phyloP scores from a whole-genome alignment of 306 rosid genomes.

The Aeschynomene evenia region DNA sequence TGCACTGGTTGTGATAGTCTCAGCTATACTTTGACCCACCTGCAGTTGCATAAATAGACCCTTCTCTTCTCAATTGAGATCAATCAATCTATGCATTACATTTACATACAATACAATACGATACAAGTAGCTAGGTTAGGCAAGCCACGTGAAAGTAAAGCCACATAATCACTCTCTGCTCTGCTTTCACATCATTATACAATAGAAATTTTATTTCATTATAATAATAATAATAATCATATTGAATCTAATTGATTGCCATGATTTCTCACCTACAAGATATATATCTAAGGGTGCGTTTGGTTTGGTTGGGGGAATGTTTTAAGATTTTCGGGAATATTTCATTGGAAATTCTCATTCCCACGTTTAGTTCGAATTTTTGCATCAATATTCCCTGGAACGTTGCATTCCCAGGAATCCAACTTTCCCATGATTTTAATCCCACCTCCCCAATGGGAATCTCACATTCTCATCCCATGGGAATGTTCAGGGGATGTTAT shows the following conservation, averaged over 20 bases:
- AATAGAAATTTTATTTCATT: constrained; percentile 18
- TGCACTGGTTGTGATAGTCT: constrained; percentile 52
- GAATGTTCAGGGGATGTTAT: too few relatives aligned
- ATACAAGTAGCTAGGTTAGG: constrained; percentile 51
- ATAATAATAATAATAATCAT: constrained; percentile 15
- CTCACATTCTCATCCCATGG: too few relatives aligned
- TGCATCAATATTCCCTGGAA: too few relatives aligned
- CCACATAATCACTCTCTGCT: constrained; percentile 50
- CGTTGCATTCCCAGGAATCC: too few relatives aligned
- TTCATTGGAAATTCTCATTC: too few relatives aligned
- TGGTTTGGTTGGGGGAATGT: too few relatives aligned
- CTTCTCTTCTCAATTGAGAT: constrained; percentile 61
- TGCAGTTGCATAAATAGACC: constrained; percentile 76
- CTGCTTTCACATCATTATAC: constrained; percentile 51
- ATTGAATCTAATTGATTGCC: constrained; percentile 37
- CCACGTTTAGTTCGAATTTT: too few relatives aligned
- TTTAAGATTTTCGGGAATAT: too few relatives aligned
- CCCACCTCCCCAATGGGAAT: too few relatives aligned
- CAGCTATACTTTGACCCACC: constrained; percentile 67
- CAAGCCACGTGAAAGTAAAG: constrained; percentile 68
- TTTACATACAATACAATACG: too few relatives aligned
- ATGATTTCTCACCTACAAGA: constrained; percentile 53
- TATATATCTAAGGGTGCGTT: constrained; percentile 27
- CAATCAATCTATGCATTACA: too few relatives aligned
- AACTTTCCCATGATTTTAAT: too few relatives aligned